phyloP scores from a whole-genome alignment of 352 stramenopile species.

The Plasmopara viticola region DNA sequence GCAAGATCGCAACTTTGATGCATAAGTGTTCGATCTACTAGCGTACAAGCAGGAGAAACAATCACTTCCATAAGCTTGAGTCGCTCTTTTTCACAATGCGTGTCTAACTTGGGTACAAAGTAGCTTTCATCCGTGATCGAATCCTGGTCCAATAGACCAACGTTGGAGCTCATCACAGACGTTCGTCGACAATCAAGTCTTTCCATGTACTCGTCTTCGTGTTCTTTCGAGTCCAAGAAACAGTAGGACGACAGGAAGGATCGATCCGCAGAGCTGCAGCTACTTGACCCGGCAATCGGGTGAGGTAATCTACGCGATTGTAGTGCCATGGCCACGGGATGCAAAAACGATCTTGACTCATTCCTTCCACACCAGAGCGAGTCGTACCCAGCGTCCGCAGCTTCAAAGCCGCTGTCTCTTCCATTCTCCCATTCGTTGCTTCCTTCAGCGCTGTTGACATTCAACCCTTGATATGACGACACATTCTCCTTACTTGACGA shows the following conservation, averaged over 20 bases:
- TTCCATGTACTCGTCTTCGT: constrained; percentile 21
- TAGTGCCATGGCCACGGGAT: constrained; percentile 27
- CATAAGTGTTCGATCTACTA: constrained; percentile 54
- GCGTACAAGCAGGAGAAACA: constrained; percentile 48
- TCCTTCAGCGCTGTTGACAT: constrained; percentile 20
- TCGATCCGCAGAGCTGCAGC: constrained; percentile 30
- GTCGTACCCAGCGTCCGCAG: constrained; percentile 11
- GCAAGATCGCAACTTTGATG: constrained; percentile 46
- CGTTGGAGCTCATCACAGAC: constrained; percentile 46
- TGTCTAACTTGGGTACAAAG: constrained; percentile 36
- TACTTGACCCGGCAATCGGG: constrained; percentile 36
- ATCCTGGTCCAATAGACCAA: constrained; percentile 45
- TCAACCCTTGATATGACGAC: constrained; percentile 14
- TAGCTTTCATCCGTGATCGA: constrained; percentile 33
- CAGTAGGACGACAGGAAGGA: constrained; percentile 11
- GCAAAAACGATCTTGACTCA: constrained; percentile 44
- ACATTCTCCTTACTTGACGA: constrained; percentile 10
- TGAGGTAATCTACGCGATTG: constrained; percentile 12
- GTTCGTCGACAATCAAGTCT: constrained; percentile 32
- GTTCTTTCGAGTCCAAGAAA: constrained; percentile 22
- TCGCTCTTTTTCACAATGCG: constrained; percentile 31
- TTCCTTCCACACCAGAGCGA: constrained; percentile 11
- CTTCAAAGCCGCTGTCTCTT: constrained; percentile 4
- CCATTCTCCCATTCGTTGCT: constrained; percentile 12
- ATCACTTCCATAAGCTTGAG: constrained; percentile 47